Evolutionary conservation across 768 basidiomycete species (phyloP).

Genomic region (Mycena rebaudengoi): DNA sequence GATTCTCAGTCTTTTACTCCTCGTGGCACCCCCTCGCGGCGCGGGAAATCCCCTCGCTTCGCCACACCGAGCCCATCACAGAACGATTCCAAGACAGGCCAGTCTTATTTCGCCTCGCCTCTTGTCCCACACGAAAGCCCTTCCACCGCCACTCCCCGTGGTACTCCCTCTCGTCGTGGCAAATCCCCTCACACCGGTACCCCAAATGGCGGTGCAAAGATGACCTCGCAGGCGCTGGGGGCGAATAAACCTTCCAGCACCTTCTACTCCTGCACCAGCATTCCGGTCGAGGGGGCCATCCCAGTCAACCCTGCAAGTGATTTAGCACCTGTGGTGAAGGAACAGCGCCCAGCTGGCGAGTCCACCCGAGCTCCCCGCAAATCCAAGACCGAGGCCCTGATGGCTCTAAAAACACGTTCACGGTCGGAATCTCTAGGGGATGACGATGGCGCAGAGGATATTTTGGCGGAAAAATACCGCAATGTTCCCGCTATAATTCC

Average conservation of each 20-base stretch:
- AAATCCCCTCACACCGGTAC: slow-evolving; percentile 65
- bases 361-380: slow-evolving; percentile 83
- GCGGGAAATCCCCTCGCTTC: slow-evolving; percentile 69
- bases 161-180: slow-evolving; percentile 69
- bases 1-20: slow-evolving; percentile 52
- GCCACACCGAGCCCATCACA: slow-evolving; percentile 57
- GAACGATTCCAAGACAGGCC: slow-evolving; percentile 38
- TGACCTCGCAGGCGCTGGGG: slow-evolving; percentile 53
- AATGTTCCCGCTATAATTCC: slow-evolving; percentile 63
- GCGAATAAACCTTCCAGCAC: slow-evolving; percentile 61
- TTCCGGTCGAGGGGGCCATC: slow-evolving; percentile 78
- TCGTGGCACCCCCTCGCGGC: slow-evolving; percentile 69
- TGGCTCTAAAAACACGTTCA: slow-evolving; percentile 76
- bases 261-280: slow-evolving; percentile 75
- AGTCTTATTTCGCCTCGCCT: slow-evolving; percentile 42
- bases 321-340: slow-evolving; percentile 43
- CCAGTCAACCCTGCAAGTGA: slow-evolving; percentile 61
- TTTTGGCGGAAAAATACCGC: slow-evolving; percentile 58
- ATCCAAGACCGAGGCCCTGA: slow-evolving; percentile 89
- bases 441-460: slow-evolving; percentile 60
- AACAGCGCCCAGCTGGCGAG: slow-evolving; percentile 50
- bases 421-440: slow-evolving; percentile 62
- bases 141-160: slow-evolving; percentile 59
- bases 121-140: slow-evolving; percentile 54
- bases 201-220: slow-evolving; percentile 56